These are phyloP conservation scores for Corylus americana DNA, from an alignment of 306 rosid genomes.

Conservation along the genomic window DNA sequence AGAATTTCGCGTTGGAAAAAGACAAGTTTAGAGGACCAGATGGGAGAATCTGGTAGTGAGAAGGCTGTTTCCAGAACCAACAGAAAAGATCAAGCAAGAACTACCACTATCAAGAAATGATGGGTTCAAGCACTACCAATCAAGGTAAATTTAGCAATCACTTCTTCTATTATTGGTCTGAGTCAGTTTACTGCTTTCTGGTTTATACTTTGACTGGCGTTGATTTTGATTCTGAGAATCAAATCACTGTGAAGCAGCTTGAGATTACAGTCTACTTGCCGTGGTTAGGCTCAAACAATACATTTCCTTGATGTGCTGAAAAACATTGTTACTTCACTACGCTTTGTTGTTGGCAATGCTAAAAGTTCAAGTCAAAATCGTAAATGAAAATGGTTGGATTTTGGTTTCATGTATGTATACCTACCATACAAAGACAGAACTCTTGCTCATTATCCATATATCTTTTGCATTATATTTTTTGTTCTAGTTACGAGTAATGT, in stretches of 20 bases:
- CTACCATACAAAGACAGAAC: neutral
- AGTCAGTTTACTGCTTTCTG: neutral
- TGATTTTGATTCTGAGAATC: too few relatives aligned
- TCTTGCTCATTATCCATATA: neutral
- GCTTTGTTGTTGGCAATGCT: too few relatives aligned
- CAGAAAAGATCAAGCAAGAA: constrained; percentile 13
- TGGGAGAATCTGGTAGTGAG: constrained; percentile 48
- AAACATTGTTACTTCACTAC: too few relatives aligned
- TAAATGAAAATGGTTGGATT: neutral
- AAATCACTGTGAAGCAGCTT: too few relatives aligned
- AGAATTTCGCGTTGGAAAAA: constrained; percentile 5
- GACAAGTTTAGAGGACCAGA: constrained; percentile 17
- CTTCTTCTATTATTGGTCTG: constrained; percentile 1
- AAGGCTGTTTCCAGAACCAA: constrained; percentile 28
- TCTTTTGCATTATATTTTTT: neutral
- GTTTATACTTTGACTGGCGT: too few relatives aligned
- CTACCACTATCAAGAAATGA: constrained; percentile 32
- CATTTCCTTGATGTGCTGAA: too few relatives aligned
- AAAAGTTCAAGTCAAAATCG: too few relatives aligned
- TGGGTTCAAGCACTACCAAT: constrained; percentile 27
- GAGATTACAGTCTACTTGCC: too few relatives aligned
- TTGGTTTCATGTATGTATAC: neutral
- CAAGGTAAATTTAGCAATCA: constrained; percentile 36
- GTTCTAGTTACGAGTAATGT: neutral
- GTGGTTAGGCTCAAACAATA: too few relatives aligned